Evolutionary conservation across 495 filamentous ascomycete genomes (phyloP).

Genomic region (Tetracladium marchalianum): DNA sequence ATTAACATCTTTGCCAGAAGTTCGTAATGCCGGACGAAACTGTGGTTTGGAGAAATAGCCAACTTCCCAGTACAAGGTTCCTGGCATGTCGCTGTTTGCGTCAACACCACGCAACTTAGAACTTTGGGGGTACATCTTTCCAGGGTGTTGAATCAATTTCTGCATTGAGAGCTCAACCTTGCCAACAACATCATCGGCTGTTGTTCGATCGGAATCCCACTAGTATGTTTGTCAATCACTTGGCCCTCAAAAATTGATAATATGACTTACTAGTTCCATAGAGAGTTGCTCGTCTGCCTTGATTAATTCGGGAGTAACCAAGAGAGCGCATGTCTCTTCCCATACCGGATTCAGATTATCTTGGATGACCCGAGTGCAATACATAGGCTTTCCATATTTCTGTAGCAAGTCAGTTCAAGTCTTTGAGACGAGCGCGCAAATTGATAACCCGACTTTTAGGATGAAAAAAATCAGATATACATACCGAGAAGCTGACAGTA

Average conservation of each 20-base stretch:
- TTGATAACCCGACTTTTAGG: conserved; percentile 9
- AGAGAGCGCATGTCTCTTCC: conserved; percentile 78
- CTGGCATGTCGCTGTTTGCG: conserved; percentile 80
- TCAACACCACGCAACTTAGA: conserved; percentile 75
- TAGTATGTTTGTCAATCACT: too few relatives aligned
- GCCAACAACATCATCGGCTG: conserved; percentile 86
- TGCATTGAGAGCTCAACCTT: conserved; percentile 90
- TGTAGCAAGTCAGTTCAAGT: too few relatives aligned
- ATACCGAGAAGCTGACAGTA: conserved; percentile 42
- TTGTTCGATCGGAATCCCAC: conserved; percentile 86
- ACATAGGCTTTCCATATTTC: conserved; percentile 97
- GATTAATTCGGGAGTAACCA: conserved; percentile 80
- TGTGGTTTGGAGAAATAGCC: conserved; percentile 87
- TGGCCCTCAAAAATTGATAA: too few relatives aligned
- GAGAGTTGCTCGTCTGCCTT: conserved; percentile 88
- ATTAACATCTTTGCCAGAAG: conserved; percentile 72
- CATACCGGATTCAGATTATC: conserved; percentile 93
- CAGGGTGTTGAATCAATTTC: conserved; percentile 87
- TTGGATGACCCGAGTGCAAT: conserved; percentile 89
- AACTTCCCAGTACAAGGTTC: conserved; percentile 90
- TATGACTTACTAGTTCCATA: conserved; percentile 52
- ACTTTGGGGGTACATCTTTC: conserved; percentile 85
- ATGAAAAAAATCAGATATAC: too few relatives aligned
- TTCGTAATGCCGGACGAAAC: conserved; percentile 70
- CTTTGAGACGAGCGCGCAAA: conserved; percentile 43